Percentiles rank a stretch among this genome's conserved stretches.
Conservation (phyloP, 148 eudicot genomes). For the Rhododendron griersonianum region DNA sequence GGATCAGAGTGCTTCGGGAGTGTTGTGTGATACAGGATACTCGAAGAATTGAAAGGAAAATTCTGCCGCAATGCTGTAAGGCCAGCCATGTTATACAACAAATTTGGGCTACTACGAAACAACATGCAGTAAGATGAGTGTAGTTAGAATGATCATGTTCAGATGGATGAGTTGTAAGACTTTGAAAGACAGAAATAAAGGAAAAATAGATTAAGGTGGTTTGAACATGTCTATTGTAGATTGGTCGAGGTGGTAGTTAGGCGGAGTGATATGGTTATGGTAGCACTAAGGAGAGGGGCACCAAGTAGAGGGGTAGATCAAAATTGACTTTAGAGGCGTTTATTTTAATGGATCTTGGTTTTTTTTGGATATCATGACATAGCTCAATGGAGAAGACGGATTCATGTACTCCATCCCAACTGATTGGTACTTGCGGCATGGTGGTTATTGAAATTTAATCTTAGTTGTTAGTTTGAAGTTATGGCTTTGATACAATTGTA, state of each 20-base stretch:
- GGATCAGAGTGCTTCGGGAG: no score
- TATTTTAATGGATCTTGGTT: neutral
- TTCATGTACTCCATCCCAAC: neutral
- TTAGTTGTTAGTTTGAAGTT: neutral
- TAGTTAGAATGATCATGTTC: no score
- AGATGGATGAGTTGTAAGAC: neutral
- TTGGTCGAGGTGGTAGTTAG: neutral
- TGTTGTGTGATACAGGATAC: no score
- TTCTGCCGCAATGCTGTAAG: no score
- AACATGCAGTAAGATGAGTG: no score
- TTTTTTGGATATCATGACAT: neutral
- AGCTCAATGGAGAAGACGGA: neutral
- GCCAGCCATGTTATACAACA: no score
- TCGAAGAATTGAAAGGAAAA: no score
- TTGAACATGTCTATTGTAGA: neutral
- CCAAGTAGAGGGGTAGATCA: neutral
- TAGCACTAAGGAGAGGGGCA: neutral
- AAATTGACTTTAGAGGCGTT: neutral
- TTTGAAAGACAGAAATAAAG: no score
- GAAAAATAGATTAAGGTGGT: neutral
- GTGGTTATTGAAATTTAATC: neutral
- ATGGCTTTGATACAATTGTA: neutral
- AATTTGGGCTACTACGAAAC: no score
- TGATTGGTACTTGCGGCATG: neutral
- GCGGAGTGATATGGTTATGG: neutral